Percentiles rank a stretch among this genome's conserved stretches.
These are phyloP conservation scores for Plenodomus tracheiphilus DNA, from an alignment of 2,329 filamentous ascomycete species.

Conservation along the genomic window DNA sequence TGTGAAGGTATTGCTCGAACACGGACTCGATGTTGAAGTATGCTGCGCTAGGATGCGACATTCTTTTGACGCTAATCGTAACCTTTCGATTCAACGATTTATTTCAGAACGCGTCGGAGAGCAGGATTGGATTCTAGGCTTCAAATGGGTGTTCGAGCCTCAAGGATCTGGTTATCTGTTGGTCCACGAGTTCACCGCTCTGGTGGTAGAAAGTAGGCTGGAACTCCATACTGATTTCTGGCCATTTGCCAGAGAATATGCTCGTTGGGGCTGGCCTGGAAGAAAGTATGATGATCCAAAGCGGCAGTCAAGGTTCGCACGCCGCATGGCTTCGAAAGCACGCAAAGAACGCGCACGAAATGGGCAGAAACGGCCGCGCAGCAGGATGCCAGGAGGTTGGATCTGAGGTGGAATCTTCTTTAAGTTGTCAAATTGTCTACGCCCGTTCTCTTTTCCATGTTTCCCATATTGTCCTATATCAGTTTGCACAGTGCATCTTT, in stretches of 20 bases:
- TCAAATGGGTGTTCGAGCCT: slow-evolving; percentile 2
- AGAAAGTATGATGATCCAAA: not conserved
- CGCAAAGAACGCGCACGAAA: slow-evolving; percentile 13
- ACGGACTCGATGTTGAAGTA: slow-evolving; percentile 1
- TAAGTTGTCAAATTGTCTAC: not conserved
- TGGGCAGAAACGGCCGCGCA: slow-evolving; percentile 4
- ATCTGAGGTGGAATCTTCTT: not conserved
- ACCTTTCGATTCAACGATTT: not conserved
- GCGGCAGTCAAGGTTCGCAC: not conserved
- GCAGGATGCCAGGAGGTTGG: slow-evolving; percentile 16
- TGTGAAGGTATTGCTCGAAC: not conserved
- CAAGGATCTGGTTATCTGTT: slow-evolving; percentile 3
- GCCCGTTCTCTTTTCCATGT: no score
- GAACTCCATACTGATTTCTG: no score
- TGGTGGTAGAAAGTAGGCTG: not conserved
- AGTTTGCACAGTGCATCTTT: no score
- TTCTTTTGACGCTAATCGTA: not conserved
- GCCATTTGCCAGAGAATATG: no score
- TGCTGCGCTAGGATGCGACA: slow-evolving; percentile 1
- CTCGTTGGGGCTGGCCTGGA: no score
- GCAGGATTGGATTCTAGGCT: slow-evolving; percentile 4
- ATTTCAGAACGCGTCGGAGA: not conserved
- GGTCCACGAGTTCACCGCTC: slow-evolving; percentile 3
- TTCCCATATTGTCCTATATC: no score
- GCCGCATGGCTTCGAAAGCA: slow-evolving; percentile 9